Evolutionary conservation across 192 early-diverging fungal genomes (phyloP).

Genomic region (Coemansia sp.): DNA sequence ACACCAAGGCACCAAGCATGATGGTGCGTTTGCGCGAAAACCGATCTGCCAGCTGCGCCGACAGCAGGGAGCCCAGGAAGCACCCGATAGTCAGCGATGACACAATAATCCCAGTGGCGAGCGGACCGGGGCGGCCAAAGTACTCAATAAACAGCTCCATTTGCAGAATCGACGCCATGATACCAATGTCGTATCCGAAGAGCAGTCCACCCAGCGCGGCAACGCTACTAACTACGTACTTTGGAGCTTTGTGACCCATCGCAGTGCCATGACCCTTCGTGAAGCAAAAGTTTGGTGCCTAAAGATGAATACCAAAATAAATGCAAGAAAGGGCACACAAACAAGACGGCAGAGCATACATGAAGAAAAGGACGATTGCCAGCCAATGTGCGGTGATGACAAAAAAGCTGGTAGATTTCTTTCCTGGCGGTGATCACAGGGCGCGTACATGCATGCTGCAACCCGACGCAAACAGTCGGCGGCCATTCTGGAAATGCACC

Average conservation of each 20-base stretch:
- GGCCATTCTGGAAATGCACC: not conserved
- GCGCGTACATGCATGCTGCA: conserved; percentile 1
- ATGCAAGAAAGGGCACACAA: not conserved
- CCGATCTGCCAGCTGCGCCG: conserved; percentile 61
- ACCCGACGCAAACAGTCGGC: not conserved
- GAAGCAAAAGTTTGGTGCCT: not conserved
- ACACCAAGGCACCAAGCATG: conserved; percentile 36
- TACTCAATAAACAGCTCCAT: conserved; percentile 62
- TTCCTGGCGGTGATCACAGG: not conserved
- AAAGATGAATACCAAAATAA: not conserved
- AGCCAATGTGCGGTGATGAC: not conserved
- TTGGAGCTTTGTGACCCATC: conserved; percentile 16
- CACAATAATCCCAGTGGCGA: conserved; percentile 57
- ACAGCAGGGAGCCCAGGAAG: conserved; percentile 66
- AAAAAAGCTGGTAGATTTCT: not conserved
- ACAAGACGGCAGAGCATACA: not conserved
- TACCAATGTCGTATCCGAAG: conserved; percentile 27
- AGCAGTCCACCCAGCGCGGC: conserved; percentile 22
- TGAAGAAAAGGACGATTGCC: not conserved
- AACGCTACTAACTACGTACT: conserved; percentile 21
- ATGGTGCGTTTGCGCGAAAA: conserved; percentile 60
- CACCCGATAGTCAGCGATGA: conserved; percentile 66
- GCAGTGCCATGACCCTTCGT: conserved; percentile 7
- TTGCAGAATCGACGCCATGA: conserved; percentile 46
- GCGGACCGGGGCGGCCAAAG: conserved; percentile 53